Evolutionary conservation across 2,329 filamentous ascomycete species (phyloP).

Genomic region (Elsinoe ampelina): DNA sequence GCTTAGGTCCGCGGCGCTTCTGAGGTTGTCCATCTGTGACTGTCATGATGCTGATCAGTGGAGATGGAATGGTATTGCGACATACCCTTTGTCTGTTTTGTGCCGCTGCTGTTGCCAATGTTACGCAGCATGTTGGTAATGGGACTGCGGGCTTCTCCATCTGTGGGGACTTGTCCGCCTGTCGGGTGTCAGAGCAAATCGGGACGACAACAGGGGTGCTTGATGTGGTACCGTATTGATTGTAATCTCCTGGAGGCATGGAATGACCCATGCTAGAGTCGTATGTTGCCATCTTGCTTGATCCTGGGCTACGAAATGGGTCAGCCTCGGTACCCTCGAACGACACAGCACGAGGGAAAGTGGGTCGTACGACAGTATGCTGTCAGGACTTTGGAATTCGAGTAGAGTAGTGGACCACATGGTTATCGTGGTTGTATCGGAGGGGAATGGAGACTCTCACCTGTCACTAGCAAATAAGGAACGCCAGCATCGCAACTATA

Average conservation of each 20-base stretch:
- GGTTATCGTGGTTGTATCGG: not conserved
- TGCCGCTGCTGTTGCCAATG: constrained; percentile 63
- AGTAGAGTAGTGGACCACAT: constrained; percentile 4
- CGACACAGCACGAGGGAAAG: not conserved
- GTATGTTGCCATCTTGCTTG: not conserved
- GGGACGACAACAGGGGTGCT: not conserved
- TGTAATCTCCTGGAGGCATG: constrained; percentile 1
- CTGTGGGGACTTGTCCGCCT: not conserved
- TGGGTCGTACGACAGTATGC: constrained; percentile 5
- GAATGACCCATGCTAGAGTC: not conserved
- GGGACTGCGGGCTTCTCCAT: constrained; percentile 18
- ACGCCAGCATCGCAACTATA: constrained; percentile 10
- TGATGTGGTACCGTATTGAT: constrained; percentile 6
- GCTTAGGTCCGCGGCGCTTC: constrained; percentile 88
- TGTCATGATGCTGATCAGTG: constrained; percentile 10
- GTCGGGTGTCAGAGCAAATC: constrained; percentile 7
- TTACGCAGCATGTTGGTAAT: constrained; percentile 48
- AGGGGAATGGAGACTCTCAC: constrained; percentile 5
- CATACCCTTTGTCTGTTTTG: constrained; percentile 37
- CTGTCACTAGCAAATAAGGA: constrained; percentile 8
- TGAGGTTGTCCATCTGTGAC: constrained; percentile 68
- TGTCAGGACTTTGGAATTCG: not conserved
- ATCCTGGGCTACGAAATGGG: not conserved
- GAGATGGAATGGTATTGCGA: not conserved
- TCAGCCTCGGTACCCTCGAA: not conserved